Evolutionary conservation across 129 eudicot genomes (phyloP), one percentile per base, ranked within the genome.

Genomic region (Calendula officinalis): DNA sequence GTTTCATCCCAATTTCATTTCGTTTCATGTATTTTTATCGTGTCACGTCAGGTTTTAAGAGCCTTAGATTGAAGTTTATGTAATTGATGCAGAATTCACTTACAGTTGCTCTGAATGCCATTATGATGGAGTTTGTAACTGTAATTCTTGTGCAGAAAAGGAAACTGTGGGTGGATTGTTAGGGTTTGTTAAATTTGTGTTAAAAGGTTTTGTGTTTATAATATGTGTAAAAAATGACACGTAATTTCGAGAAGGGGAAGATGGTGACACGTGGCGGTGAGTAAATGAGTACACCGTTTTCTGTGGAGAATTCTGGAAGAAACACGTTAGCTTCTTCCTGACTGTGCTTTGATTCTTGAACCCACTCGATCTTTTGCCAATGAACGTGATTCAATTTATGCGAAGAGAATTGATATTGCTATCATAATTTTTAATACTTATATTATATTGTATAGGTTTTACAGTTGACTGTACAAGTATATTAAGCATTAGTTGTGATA

Each of bases 21-120:
- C n/a, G n/a, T n/a, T n/a, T n/a, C n/a, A n/a, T n/a, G n/a, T n/a
- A n/a, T n/a, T n/a, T n/a, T n/a, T n/a, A n/a, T n/a, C n/a, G n/a
- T n/a, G n/a, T n/a, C n/a, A n/a, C n/a, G n/a, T n/a, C n/a, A n/a
- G n/a, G n/a, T n/a, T n/a, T n/a, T n/a, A n/a, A n/a, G n/a, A n/a
- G n/a, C n/a, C n/a, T n/a, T n/a, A n/a, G n/a, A n/a, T n/a, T n/a
- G n/a, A n/a, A n/a, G n/a, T n/a, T n/a, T n/a, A n/a, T n/a, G n/a
- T n/a, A n/a, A n/a, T 50, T 48, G 0, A 39, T 27, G 0, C 5
- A 7, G 3, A 12, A n/a, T 12, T 22, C 36, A 65, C 82, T 58
- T 53, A 82, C 92, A 46, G 77, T 51, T 53, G 78, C 71, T 41
- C 85, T 78, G 61, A 85, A 82, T 7, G 88, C 87, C 92, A 85